phyloP scores from a whole-genome alignment of 192 early-diverging fungal species.

The Lobulomyces angularis region DNA sequence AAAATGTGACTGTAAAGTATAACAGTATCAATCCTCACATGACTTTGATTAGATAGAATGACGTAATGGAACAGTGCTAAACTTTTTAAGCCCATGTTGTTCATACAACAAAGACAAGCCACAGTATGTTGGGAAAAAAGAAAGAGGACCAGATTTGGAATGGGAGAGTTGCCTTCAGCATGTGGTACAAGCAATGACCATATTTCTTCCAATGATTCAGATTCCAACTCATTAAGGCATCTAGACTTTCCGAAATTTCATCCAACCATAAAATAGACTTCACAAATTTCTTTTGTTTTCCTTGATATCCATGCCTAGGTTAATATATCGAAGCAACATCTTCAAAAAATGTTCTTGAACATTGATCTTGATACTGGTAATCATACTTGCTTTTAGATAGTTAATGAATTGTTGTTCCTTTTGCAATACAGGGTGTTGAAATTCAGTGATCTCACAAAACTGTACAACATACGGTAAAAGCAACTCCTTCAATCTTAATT shows the following conservation, averaged over 20 bases:
- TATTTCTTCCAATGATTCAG: background rate
- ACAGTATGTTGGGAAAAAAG: background rate
- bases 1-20: conserved; percentile 1
- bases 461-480: conserved; percentile 1
- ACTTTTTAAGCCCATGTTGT: background rate
- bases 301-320: too few species aligned
- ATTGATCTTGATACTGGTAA: conserved; percentile 6
- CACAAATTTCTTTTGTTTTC: too few species aligned
- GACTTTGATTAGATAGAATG: background rate
- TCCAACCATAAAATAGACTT: too few species aligned
- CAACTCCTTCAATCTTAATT: conserved; percentile 4
- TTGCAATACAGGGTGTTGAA: background rate
- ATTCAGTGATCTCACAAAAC: background rate
- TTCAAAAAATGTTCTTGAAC: conserved; percentile 7
- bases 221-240: too few species aligned
- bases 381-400: conserved; percentile 2
- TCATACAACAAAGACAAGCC: conserved; percentile 1
- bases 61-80: conserved; percentile 9
- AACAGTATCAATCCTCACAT: conserved; percentile 7
- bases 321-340: background rate
- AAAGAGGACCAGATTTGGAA: conserved; percentile 2
- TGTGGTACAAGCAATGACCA: background rate
- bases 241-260: too few species aligned
- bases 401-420: conserved; percentile 4
- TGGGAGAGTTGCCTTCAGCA: background rate